Percentiles rank a stretch among this genome's conserved stretches.
phyloP scores from a whole-genome alignment of 768 basidiomycete species.

The Megacollybia marginata region DNA sequence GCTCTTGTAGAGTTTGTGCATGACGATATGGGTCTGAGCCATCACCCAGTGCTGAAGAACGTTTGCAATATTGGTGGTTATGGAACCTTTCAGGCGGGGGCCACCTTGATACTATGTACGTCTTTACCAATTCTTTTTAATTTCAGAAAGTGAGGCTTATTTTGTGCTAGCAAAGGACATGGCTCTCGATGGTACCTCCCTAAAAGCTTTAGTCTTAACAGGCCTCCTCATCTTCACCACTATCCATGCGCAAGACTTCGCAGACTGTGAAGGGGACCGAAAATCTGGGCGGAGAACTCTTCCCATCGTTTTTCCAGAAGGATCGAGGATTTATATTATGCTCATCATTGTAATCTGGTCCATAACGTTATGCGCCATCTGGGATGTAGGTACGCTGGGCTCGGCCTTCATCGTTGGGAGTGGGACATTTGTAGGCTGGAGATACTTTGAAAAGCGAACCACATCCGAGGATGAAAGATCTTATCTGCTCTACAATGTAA shows the following conservation, averaged over 20 bases:
- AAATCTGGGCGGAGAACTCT: constrained; percentile 26
- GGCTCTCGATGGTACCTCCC: background rate
- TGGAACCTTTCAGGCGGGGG: constrained; percentile 24
- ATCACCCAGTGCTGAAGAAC: constrained; percentile 21
- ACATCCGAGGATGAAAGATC: background rate
- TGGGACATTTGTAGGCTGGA: background rate
- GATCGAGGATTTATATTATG: constrained; percentile 12
- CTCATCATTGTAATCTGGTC: background rate
- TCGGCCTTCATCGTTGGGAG: background rate
- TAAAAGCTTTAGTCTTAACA: background rate
- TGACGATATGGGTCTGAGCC: constrained; percentile 20
- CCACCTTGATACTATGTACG: constrained; percentile 21
- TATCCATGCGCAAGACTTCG: constrained; percentile 31
- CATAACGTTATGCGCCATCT: background rate
- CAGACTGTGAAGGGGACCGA: constrained; percentile 30
- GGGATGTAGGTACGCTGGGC: background rate
- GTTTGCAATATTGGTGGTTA: constrained; percentile 24
- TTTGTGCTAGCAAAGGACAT: background rate
- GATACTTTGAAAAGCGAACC: background rate
- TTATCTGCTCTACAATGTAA: background rate
- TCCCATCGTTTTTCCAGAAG: constrained; percentile 28
- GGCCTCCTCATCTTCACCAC: constrained; percentile 26
- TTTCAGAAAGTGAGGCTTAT: background rate
- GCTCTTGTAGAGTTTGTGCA: constrained; percentile 15
- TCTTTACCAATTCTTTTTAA: background rate